Percentiles rank a stretch among this genome's conserved stretches.
Conservation (phyloP, 2,329 filamentous ascomycete species). For the Paramyrothecium roridum region DNA sequence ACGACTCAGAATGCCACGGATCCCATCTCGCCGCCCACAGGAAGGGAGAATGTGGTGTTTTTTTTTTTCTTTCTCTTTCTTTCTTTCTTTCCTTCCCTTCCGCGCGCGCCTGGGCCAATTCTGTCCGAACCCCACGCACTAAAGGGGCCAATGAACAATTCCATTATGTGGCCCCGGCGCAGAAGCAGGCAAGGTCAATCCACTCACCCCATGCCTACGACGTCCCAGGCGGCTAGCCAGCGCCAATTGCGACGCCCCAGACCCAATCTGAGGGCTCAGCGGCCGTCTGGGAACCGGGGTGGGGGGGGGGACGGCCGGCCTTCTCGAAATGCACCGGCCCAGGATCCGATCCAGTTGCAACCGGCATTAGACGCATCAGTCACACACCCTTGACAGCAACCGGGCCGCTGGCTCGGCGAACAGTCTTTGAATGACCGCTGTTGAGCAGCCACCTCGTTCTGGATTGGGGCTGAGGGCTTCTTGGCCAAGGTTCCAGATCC, state of each 20-base stretch:
- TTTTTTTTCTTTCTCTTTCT: background rate
- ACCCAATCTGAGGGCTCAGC: background rate
- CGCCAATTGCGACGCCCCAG: background rate
- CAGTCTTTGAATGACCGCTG: background rate
- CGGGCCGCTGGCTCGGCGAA: background rate
- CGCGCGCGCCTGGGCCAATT: background rate
- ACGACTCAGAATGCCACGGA: too few relatives aligned
- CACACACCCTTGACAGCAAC: background rate
- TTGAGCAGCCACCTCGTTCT: background rate
- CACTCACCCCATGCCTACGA: background rate
- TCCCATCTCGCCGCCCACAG: too few relatives aligned
- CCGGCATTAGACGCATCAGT: background rate
- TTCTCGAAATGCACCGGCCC: slow-evolving; percentile 4
- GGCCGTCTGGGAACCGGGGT: background rate
- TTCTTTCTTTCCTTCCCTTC: background rate
- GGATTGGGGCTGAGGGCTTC: background rate
- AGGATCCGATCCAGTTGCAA: background rate
- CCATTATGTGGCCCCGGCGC: background rate
- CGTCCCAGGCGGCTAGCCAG: background rate
- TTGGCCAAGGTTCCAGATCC: background rate
- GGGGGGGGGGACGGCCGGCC: background rate
- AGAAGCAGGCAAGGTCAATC: background rate
- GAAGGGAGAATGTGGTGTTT: background rate
- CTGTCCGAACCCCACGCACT: background rate
- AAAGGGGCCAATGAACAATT: background rate